A percentile compares a stretch with the other conserved stretches of the same genome.
These are phyloP conservation scores for Mrakia blollopis DNA, from an alignment of 768 basidiomycete species.

Conservation along the genomic window DNA sequence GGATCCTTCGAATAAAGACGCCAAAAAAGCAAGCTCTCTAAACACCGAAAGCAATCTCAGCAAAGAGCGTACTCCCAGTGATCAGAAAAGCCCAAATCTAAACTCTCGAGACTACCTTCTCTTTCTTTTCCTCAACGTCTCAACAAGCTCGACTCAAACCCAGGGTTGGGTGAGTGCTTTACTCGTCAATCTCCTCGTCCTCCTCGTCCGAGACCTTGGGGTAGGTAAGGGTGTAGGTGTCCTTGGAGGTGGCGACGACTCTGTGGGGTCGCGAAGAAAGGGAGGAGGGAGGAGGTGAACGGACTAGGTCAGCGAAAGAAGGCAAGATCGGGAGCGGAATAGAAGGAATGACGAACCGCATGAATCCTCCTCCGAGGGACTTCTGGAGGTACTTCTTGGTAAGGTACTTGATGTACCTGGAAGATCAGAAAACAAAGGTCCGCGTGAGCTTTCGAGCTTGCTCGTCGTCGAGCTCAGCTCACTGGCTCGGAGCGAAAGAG, in stretches of 20 bases:
- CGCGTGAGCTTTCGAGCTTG: too few relatives aligned
- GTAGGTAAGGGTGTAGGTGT: constrained; percentile 90
- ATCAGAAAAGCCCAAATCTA: too few relatives aligned
- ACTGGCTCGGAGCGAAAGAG: background rate
- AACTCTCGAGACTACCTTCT: too few relatives aligned
- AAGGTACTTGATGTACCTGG: constrained; percentile 61
- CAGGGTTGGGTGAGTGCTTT: background rate
- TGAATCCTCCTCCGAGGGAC: constrained; percentile 51
- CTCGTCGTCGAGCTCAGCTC: too few relatives aligned
- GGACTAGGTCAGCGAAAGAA: constrained; percentile 59
- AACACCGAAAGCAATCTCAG: too few relatives aligned
- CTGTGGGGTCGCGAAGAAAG: constrained; percentile 43
- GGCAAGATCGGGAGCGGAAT: constrained; percentile 88
- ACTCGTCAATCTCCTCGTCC: constrained; percentile 26
- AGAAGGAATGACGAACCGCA: constrained; percentile 46
- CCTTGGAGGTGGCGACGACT: constrained; percentile 89
- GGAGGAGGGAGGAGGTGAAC: constrained; percentile 21
- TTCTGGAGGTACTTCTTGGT: constrained; percentile 99
- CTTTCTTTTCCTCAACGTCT: too few relatives aligned
- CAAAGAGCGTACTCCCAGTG: too few relatives aligned
- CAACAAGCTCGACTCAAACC: too few relatives aligned
- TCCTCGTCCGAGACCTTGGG: constrained; percentile 48
- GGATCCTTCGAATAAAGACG: too few relatives aligned
- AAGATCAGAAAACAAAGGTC: constrained; percentile 26
- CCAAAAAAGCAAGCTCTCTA: too few relatives aligned